Base-by-base conservation (phyloP, 306 rosid genomes). In the Arachis hypogaea region DNA sequence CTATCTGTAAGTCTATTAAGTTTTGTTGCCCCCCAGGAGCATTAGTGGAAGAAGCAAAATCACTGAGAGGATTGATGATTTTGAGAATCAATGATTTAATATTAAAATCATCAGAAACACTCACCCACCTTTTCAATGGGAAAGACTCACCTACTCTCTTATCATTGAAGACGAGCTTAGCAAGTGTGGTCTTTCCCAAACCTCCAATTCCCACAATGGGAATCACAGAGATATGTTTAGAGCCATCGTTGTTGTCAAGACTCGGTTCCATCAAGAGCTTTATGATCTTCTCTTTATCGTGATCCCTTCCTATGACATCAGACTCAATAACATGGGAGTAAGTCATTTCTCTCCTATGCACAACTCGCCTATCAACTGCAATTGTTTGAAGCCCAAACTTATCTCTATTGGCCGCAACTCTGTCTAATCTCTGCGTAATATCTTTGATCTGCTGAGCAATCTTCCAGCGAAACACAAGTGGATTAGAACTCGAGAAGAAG, bases 301-400 rank as follows among this genome's bases (percentile, higher is more conserved):
- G 11, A 5, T 66, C 61, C 50, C 87, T 80, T 50, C 83, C 89
- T 61, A 85, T 16, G 49, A 78, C 80, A 8, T 85, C 76, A 5
- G 81, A 73, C 29, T 75, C 66, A 55, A 28, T 3, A 7, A 80
- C 56, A 58, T 12, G 52, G 46, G 88, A 72, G 67, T 71, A 28
- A 16, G 76, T 40, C 80, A 62, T 63, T 29, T 69, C 70, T 42
- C 77, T 16, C 40, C 6, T 18, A 3, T n/a, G 66, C 12, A 59
- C 66, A 6, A 70, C 52, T 7, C 43, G 7, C 2, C 16, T 62
- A 51, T 77, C 77, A 30, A 55, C 68, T 2, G 36, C 43, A 30
- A 43, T 59, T 0, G 10, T 28, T 40, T 68, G 6, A 7, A 79
- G 76, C 45, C 61, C 43, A 76, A 77, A 68, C 5, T 30, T 8